Evolutionary conservation across 805 yeast genomes (phyloP).

Genomic region (Ogataea ganodermae): DNA sequence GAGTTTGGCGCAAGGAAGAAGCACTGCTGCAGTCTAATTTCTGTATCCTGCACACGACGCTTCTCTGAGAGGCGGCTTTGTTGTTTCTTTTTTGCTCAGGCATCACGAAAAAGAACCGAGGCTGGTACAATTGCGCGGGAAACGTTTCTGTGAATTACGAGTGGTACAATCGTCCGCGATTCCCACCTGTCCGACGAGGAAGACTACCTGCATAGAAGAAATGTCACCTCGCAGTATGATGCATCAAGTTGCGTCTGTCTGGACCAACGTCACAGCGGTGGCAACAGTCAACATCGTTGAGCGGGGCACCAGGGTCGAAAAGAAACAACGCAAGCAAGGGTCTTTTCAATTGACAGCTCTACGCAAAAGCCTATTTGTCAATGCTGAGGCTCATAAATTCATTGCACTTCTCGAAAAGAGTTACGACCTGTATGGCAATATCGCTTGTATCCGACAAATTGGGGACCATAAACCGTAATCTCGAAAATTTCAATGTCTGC

Average conservation of each 20-base stretch:
- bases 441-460: background rate
- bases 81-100: conserved; percentile 1
- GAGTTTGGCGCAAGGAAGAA: conserved; percentile 1
- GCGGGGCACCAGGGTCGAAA: background rate
- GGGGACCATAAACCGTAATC: background rate
- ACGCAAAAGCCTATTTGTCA: too few relatives aligned
- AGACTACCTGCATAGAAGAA: conserved; percentile 1
- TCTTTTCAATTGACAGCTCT: background rate
- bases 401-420: background rate
- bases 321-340: conserved; percentile 3
- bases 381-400: too few relatives aligned
- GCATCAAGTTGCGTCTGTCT: background rate
- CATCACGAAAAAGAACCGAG: background rate
- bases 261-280: background rate
- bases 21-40: conserved; percentile 5
- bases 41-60: conserved; percentile 1
- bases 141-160: background rate
- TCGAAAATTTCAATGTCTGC: background rate
- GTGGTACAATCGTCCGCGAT: background rate
- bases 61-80: background rate
- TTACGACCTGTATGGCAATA: background rate
- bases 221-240: background rate
- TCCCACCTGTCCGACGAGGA: background rate
- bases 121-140: background rate
- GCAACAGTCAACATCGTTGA: background rate